These are phyloP conservation scores for Melaleuca alternifolia DNA, from an alignment of 345 rosid genomes.

Conservation along the genomic window DNA sequence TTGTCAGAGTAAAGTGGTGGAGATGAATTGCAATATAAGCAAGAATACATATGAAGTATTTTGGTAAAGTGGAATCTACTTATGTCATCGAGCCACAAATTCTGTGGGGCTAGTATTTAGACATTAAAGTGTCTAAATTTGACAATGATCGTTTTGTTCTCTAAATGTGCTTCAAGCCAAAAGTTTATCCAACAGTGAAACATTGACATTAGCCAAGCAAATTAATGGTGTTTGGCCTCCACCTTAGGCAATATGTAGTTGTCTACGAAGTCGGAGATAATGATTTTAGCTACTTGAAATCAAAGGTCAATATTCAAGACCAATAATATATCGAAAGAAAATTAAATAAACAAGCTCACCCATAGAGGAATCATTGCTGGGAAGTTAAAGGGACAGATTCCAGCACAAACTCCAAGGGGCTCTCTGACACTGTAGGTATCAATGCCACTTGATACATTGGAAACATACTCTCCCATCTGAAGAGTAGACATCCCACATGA, in stretches of 20 bases:
- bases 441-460: slow-evolving; percentile 83
- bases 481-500: slow-evolving; percentile 94
- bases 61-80: background rate
- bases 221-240: background rate
- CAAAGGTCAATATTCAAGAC: background rate
- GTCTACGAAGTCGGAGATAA: background rate
- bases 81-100: background rate
- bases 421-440: slow-evolving; percentile 90
- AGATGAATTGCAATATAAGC: background rate
- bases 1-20: background rate
- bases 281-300: background rate
- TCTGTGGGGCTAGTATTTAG: background rate
- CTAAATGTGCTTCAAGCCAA: background rate
- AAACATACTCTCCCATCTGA: slow-evolving; percentile 93
- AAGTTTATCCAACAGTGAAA: background rate
- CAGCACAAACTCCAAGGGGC: slow-evolving; percentile 98
- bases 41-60: slow-evolving; percentile 6
- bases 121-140: background rate
- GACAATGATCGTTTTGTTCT: background rate
- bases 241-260: background rate
- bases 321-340: background rate
- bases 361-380: slow-evolving; percentile 99
- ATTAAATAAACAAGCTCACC: slow-evolving; percentile 29
- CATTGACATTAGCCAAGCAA: background rate
- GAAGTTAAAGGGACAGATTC: slow-evolving; percentile 96